Evolutionary conservation across 352 stramenopile species (phyloP), one percentile per base, ranked within the genome.

Genomic region (Lagenidium giganteum): DNA sequence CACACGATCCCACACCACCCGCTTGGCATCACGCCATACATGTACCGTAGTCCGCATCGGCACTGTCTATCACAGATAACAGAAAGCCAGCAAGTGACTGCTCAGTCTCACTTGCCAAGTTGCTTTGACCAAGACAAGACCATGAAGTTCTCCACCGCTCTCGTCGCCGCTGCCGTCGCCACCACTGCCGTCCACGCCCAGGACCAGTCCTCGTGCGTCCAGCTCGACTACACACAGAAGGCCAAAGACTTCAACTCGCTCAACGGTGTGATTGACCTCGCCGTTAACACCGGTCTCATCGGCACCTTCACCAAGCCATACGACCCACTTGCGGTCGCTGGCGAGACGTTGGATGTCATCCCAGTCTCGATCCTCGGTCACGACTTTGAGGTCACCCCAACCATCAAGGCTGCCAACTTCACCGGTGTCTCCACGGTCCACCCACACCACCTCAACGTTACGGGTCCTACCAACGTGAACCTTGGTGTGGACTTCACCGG

Each of bases 381-480:
- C 35, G 58, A 71, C 47, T 81, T 83, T 43, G 54, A 47, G 22
- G 37, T 75, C 50, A 80, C 68, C 39, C 71, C 71, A 8, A 62
- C 61, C 14, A 67, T 84, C 56, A 55, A 81, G 34, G 47, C 48
- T 30, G 35, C 81, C 32, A 74, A 64, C 23, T 47, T 79, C 14
- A 57, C 43, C 18, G 68, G 71, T 20, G 47, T 84, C 39, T 68
- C 54, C 18, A 74, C 44, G n/a, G 41, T 84, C 39, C 30, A 52
- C 16, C 65, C 66, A n/a, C 63, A 67, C 43, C 45, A 64, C 24
- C 53, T 80, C 30, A 79, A 86, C 54, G 70, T 76, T 21, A 76
- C 67, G 21, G 46, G 44, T 23, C 38, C 29, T 21, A 69, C 64
- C 52, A 68, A 48, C 6, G 44, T 81, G 11, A 39, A 65, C 21